Percentiles rank a stretch among this genome's conserved stretches.
Conservation (phyloP, 2,329 filamentous ascomycete species). For the Orbilia oligospora region DNA sequence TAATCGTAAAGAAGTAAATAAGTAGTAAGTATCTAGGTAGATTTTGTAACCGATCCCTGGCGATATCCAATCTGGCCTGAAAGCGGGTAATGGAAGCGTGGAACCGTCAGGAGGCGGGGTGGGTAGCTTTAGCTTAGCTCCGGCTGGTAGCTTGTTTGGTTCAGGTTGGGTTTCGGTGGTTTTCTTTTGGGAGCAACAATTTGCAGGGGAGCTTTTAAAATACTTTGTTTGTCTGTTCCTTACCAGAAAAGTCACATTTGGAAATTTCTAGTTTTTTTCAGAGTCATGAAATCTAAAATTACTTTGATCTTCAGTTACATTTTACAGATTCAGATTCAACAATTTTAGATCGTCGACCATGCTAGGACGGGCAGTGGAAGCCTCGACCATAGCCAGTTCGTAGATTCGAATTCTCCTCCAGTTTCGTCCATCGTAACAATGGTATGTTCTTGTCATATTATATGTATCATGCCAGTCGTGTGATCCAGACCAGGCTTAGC, state of each 20-base stretch:
- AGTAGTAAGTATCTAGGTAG: too few relatives aligned
- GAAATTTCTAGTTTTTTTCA: too few relatives aligned
- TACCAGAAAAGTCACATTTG: background rate
- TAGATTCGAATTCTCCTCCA: conserved; percentile 1
- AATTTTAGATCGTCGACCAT: conserved; percentile 20
- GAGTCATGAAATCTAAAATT: conserved; percentile 10
- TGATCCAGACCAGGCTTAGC: background rate
- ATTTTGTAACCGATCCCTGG: background rate
- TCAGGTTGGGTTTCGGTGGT: conserved; percentile 3
- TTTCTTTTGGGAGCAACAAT: background rate
- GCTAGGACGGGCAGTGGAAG: background rate
- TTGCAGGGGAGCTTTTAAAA: conserved; percentile 17
- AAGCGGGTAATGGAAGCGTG: conserved; percentile 31
- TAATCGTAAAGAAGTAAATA: background rate
- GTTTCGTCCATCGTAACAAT: conserved; percentile 26
- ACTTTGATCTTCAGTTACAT: conserved; percentile 24
- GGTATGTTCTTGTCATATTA: conserved; percentile 42
- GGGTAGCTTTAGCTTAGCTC: conserved; percentile 19
- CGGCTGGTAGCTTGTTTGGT: background rate
- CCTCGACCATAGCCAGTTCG: conserved; percentile 15
- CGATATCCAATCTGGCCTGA: conserved; percentile 26
- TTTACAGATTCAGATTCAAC: background rate
- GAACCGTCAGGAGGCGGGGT: conserved; percentile 41
- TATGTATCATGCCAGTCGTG: background rate
- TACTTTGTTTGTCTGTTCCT: background rate